Conservation (phyloP, 306 rosid species). For the Mimosa pudica region DNA sequence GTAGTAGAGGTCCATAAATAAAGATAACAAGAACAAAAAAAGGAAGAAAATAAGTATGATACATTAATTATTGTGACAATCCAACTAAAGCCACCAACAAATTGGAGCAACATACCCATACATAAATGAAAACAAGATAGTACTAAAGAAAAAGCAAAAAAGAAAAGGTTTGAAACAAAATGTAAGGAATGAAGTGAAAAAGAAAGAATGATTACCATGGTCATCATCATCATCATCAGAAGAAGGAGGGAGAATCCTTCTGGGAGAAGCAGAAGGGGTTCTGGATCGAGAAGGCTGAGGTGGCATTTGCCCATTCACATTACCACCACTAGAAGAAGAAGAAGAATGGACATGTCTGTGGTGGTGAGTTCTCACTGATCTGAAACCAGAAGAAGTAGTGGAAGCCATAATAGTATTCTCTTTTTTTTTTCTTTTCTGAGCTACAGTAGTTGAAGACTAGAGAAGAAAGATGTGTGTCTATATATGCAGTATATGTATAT, state of each 20-base stretch:
- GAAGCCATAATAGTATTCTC: conserved; percentile 43
- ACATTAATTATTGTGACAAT: background rate
- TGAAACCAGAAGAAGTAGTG: conserved; percentile 27
- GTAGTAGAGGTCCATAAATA: background rate
- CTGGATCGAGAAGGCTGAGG: conserved; percentile 42
- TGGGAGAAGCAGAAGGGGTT: conserved; percentile 39
- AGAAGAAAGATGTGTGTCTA: background rate
- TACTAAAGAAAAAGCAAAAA: too few relatives aligned
- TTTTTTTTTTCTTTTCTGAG: background rate
- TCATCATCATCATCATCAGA: conserved; percentile 47
- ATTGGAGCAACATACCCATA: background rate
- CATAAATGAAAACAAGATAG: too few relatives aligned
- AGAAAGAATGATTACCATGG: conserved; percentile 43
- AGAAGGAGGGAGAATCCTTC: conserved; percentile 53
- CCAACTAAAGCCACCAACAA: background rate
- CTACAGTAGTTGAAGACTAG: background rate
- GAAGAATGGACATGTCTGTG: background rate
- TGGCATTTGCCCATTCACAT: conserved; percentile 31
- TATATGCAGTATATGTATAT: background rate
- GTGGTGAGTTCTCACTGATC: conserved; percentile 3
- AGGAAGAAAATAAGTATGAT: background rate
- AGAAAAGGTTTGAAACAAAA: background rate
- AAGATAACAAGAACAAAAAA: background rate
- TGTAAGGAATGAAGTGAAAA: background rate
- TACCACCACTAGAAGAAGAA: background rate